Evolutionary conservation across 768 basidiomycete species (phyloP), one percentile per base, ranked within the genome.

Genomic region (Naganishia onofrii): DNA sequence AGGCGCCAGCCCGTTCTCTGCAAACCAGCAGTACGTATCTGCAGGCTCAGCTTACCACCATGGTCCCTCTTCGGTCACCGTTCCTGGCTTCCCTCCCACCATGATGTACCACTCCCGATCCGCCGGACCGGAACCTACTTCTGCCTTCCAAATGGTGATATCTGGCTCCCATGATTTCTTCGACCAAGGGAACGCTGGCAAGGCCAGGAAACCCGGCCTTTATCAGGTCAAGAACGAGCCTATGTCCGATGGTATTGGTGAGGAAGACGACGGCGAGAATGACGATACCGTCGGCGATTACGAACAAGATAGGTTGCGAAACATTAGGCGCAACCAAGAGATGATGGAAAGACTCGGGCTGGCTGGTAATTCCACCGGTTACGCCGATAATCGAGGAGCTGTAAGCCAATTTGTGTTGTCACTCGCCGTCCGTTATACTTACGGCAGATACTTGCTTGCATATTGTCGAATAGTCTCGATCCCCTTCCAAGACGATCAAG

Each of bases 281-380:
- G 56, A 31, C 23, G 69, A 51, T 32, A 60, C 48, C 9, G 23
- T 64, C 4, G 51, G 32, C 23, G 80, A 79, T 7, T 81, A 81
- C 38, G 80, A 81, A 73, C 60, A 76, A 51, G 77, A 79, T 71
- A 54, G 80, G 51, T 67, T 72, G 58, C 68, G 67, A 44, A 74
- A 76, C 23, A 81, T 81, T 53, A 70, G 71, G 71, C 70, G 68
- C 8, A 81, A 81, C 52, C 71, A 73, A 60, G 74, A 77, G 72
- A 52, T 79, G 42, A 64, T 81, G 48, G 76, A 77, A 42, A 75
- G 75, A 26, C 65, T 81, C 6, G 80, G 80, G 15, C 58, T 81
- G 5, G 75, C 76, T 52, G 71, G 70, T 21, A 55, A 19, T 38
- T 46, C 68, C 4, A n/a, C 17, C 23, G 38, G 60, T 9, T 63